Evolutionary conservation across 805 yeast genomes (phyloP), one percentile per base, ranked within the genome.

Genomic region (Barnettozyma californica): DNA sequence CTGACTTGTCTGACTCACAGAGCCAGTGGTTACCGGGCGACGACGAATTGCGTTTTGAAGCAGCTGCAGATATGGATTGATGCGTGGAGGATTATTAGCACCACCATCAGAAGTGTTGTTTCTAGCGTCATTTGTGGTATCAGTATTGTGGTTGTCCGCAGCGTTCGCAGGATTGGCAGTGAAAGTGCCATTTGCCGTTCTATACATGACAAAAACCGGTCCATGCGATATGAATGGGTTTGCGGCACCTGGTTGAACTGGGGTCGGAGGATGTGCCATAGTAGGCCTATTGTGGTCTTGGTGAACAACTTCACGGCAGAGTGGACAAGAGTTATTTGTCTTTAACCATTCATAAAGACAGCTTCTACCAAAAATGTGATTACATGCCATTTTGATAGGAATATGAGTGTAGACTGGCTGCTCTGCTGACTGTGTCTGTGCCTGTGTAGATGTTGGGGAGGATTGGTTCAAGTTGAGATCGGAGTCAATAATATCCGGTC

Each of bases 331-430:
- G 27, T 79, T 76, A 57, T 85, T 82, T 21, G 77, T 68, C 51
- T 75, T 77, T 44, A 92, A 76, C 99, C 99, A 92, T 57, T 84
- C 87, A 49, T 73, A 77, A 21, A 90, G 70, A 69, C 99, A 92
- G n/a, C 79, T 76, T 52, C 82, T 75, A 7, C 99, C 98, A 70
- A 94, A 92, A 0, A 81, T 62, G 61, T 92, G 99, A 9, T 81
- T 81, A 65, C 99, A 92, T 0, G 96, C 94, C 76, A 92, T 72
- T 49, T 76, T 69, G 1, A 86, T 73, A 0, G 97, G 85, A 4
- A 74, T 64, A 63, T 94, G 97, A 7, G 62, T 59, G 41, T 38
- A 38, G 11, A 2, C 18, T 14, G 21, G 23, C 38, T 35, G 23
- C 8, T 35, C 38, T 7, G 23, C 18, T 20, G 37, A 34, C 9